phyloP scores from a whole-genome alignment of 257 asterid genomes.

The Scutellaria barbata region DNA sequence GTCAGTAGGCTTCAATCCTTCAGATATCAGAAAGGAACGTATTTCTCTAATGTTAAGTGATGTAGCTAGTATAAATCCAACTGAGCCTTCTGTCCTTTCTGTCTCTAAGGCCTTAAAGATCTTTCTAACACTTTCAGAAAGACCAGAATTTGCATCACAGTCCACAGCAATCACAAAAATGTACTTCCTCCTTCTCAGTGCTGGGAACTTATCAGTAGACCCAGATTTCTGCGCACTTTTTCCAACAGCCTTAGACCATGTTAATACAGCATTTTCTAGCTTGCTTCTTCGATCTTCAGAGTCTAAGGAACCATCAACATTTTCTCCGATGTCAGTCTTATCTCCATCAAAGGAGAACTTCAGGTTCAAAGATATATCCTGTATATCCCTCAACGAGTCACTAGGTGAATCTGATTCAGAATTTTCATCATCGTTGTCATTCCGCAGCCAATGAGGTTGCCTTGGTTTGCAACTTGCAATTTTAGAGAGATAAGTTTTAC shows the following conservation, averaged over 20 bases:
- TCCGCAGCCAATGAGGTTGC: constrained; percentile 90
- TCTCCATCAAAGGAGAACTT: constrained; percentile 84
- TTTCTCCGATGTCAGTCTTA: constrained; percentile 38
- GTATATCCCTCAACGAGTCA: constrained; percentile 94
- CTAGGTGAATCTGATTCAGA: constrained; percentile 94
- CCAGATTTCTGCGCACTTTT: constrained; percentile 57
- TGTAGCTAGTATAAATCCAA: constrained; percentile 88
- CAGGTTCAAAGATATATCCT: constrained; percentile 87
- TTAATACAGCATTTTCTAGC: constrained; percentile 73
- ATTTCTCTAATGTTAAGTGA: constrained; percentile 70
- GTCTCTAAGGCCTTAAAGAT: constrained; percentile 68
- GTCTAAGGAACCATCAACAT: constrained; percentile 55
- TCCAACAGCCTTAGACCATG: constrained; percentile 68
- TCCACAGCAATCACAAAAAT: constrained; percentile 88
- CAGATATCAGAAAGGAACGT: constrained; percentile 63
- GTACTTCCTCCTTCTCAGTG: constrained; percentile 81
- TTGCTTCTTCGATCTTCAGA: constrained; percentile 66
- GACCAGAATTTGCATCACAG: constrained; percentile 59
- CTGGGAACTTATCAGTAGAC: constrained; percentile 80
- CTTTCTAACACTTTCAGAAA: constrained; percentile 70
- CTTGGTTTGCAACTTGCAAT: constrained; percentile 93
- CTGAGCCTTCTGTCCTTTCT: constrained; percentile 82
- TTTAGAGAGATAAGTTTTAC: constrained; percentile 82
- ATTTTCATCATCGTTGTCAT: constrained; percentile 68
- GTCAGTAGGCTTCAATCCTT: constrained; percentile 70